Percentiles rank a stretch among this genome's conserved stretches.
These are phyloP conservation scores for Karstenula rhodostoma DNA, from an alignment of 2,329 filamentous ascomycete genomes.

Conservation along the genomic window DNA sequence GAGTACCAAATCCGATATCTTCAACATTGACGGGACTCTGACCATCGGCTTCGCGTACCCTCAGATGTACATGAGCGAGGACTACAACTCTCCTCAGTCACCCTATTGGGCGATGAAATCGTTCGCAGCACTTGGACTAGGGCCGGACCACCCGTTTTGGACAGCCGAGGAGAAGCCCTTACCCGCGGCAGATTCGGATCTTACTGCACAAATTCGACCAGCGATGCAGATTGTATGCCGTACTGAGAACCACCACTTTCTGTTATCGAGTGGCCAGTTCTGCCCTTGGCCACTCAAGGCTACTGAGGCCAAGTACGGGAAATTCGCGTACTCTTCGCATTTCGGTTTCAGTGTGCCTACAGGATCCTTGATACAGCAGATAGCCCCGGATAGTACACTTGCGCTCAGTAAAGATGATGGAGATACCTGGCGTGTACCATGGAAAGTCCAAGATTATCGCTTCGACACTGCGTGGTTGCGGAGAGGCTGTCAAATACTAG, in stretches of 20 bases:
- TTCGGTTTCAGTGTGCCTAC: conserved; percentile 52
- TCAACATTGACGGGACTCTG: conserved; percentile 59
- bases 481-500: conserved; percentile 5
- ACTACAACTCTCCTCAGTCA: conserved; percentile 66
- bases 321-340: conserved; percentile 47
- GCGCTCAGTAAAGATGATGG: conserved; percentile 49
- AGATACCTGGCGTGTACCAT: conserved; percentile 51
- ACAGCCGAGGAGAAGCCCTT: conserved; percentile 50
- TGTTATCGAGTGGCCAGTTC: conserved; percentile 43
- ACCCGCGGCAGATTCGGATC: conserved; percentile 12
- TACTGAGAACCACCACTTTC: conserved; percentile 40
- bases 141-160: conserved; percentile 57
- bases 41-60: conserved; percentile 58
- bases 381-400: conserved; percentile 52
- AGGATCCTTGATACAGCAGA: conserved; percentile 49
- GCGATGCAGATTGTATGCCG: conserved; percentile 59
- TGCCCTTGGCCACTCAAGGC: conserved; percentile 49
- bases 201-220: conserved; percentile 25
- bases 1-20: conserved; percentile 53
- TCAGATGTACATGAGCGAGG: conserved; percentile 65
- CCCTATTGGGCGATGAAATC: conserved; percentile 64
- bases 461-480: conserved; percentile 19
- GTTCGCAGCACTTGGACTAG: conserved; percentile 54
- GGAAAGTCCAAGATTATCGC: conserved; percentile 31
- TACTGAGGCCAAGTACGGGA: conserved; percentile 47